Evolutionary conservation across 805 yeast genomes (phyloP).

Genomic region (Maudiozyma serrabonitensis): DNA sequence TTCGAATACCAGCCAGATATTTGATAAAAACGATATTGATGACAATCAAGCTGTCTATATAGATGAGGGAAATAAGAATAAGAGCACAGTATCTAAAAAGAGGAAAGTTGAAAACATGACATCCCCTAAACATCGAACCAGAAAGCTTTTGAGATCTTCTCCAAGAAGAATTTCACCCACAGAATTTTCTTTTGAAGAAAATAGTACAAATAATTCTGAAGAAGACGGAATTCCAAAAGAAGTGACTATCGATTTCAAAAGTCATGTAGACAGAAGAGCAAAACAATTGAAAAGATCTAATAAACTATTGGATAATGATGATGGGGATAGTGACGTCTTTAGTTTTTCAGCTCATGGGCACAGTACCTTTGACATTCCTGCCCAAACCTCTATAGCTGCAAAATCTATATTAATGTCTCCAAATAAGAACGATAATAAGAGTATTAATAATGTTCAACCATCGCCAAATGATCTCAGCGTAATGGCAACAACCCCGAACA

Average conservation of each 20-base stretch:
- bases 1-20: background rate
- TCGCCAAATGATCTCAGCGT: background rate
- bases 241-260: conserved; percentile 15
- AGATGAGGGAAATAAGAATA: background rate
- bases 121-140: background rate
- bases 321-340: conserved; percentile 28
- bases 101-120: background rate
- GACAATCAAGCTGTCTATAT: too few species aligned
- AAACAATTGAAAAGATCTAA: conserved; percentile 16
- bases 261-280: conserved; percentile 15
- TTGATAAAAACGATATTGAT: background rate
- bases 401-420: background rate
- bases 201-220: background rate
- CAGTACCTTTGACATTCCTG: conserved; percentile 22
- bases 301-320: conserved; percentile 24
- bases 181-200: background rate
- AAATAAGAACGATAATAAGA: background rate
- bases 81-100: background rate
- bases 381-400: background rate
- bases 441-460: background rate
- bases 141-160: conserved; percentile 1
- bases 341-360: conserved; percentile 25
- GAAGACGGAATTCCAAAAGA: conserved; percentile 9
- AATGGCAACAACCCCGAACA: background rate
- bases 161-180: conserved; percentile 3